phyloP scores from a whole-genome alignment of 2,329 filamentous ascomycete genomes.

The Xylariaceae sp. region DNA sequence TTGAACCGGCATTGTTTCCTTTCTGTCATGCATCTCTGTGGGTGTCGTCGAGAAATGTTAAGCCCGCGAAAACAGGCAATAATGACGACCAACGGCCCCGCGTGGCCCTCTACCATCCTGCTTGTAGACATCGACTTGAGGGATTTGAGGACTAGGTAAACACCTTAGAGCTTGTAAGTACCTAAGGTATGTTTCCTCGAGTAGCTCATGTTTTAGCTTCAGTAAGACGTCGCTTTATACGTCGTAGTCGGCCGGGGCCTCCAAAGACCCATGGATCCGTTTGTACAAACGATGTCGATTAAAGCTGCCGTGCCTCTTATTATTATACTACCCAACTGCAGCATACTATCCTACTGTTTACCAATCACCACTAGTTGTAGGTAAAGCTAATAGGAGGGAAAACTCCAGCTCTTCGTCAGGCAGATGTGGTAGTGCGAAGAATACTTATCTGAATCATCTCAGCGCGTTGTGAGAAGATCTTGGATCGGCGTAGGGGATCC shows the following conservation, averaged over 20 bases:
- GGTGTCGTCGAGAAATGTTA: background rate
- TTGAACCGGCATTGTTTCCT: background rate
- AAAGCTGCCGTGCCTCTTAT: background rate
- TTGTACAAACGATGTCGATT: background rate
- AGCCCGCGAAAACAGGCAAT: too few species aligned
- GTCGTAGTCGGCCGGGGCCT: conserved; percentile 2
- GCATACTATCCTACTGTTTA: background rate
- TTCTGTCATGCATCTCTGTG: conserved; percentile 2
- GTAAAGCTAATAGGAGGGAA: too few species aligned
- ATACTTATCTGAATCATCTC: background rate
- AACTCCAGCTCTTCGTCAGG: too few species aligned
- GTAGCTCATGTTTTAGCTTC: conserved; percentile 15
- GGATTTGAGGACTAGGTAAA: too few species aligned
- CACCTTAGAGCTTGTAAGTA: background rate
- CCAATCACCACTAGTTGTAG: background rate
- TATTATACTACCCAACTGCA: too few species aligned
- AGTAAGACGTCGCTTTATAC: background rate
- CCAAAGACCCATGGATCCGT: conserved; percentile 10
- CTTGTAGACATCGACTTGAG: too few species aligned
- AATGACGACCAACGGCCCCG: too few species aligned
- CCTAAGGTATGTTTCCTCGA: conserved; percentile 2
- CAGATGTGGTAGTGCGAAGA: background rate
- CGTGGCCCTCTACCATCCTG: too few species aligned
- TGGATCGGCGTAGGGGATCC: conserved; percentile 20
- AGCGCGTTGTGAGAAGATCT: conserved; percentile 3